These are phyloP conservation scores for Wickerhamomyces canadensis DNA, from an alignment of 805 yeast species.

Conservation along the genomic window DNA sequence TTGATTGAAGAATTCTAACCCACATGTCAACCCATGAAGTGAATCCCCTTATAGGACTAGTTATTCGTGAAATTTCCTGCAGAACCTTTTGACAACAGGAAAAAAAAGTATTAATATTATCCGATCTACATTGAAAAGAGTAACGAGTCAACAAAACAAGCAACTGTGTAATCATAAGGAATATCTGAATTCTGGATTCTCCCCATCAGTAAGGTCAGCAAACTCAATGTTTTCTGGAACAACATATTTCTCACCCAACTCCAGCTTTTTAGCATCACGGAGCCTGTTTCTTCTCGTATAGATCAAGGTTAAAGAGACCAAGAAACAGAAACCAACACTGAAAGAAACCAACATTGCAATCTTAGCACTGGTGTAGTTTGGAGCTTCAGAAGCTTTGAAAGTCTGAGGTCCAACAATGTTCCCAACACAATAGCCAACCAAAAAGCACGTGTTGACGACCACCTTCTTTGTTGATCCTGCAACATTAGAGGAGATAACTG, in stretches of 20 bases:
- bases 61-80: too few species aligned
- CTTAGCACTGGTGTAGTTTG: conserved; percentile 36
- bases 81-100: too few species aligned
- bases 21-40: too few species aligned
- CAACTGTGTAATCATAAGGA: neutral
- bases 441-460: conserved; percentile 37
- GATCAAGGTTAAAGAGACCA: conserved; percentile 22
- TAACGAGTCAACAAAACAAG: too few species aligned
- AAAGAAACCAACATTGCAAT: conserved; percentile 30
- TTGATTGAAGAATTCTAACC: too few species aligned
- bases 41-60: too few species aligned
- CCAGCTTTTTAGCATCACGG: conserved; percentile 26
- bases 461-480: conserved; percentile 43
- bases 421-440: conserved; percentile 49
- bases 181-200: conserved; percentile 51
- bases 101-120: too few species aligned
- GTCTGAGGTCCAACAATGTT: conserved; percentile 53
- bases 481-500: conserved; percentile 6
- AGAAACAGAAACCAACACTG: conserved; percentile 31
- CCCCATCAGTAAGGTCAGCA: conserved; percentile 48
- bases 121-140: too few species aligned
- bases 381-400: conserved; percentile 38
- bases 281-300: conserved; percentile 32
- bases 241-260: conserved; percentile 14
- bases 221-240: conserved; percentile 25